These are phyloP conservation scores for Penicillium manginii DNA, from an alignment of 495 filamentous ascomycete species.

Conservation along the genomic window DNA sequence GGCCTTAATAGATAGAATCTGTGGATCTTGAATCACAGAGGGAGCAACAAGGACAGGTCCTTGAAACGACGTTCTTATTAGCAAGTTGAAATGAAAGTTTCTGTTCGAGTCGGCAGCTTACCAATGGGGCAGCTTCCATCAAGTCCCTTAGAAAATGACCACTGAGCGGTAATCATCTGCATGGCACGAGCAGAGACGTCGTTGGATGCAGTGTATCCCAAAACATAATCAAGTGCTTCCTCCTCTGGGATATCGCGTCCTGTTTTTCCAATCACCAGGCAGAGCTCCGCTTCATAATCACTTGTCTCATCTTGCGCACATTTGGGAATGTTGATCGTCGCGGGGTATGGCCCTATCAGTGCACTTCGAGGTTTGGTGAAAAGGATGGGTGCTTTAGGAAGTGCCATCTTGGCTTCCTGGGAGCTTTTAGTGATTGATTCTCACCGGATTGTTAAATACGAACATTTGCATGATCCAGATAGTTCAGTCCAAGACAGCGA, in stretches of 20 bases:
- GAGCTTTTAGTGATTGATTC: not conserved
- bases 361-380: slow-evolving; percentile 53
- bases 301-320: slow-evolving; percentile 48
- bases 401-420: slow-evolving; percentile 41
- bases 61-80: slow-evolving; percentile 11
- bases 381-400: slow-evolving; percentile 45
- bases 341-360: slow-evolving; percentile 46
- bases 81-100: not conserved
- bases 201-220: slow-evolving; percentile 47
- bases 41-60: slow-evolving; percentile 44
- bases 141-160: slow-evolving; percentile 51
- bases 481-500: slow-evolving; percentile 52
- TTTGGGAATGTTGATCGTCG: slow-evolving; percentile 45
- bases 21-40: slow-evolving; percentile 33
- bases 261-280: slow-evolving; percentile 42
- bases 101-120: not conserved
- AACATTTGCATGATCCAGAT: slow-evolving; percentile 43
- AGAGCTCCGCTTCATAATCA: slow-evolving; percentile 54
- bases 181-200: slow-evolving; percentile 43
- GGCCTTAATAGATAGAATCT: slow-evolving; percentile 13
- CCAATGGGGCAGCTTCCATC: slow-evolving; percentile 41
- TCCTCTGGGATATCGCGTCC: slow-evolving; percentile 44
- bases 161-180: slow-evolving; percentile 41
- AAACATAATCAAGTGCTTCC: slow-evolving; percentile 44
- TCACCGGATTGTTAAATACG: not conserved